Evolutionary conservation across 805 yeast species (phyloP).

Genomic region (Wickerhamiella domercqiae): DNA sequence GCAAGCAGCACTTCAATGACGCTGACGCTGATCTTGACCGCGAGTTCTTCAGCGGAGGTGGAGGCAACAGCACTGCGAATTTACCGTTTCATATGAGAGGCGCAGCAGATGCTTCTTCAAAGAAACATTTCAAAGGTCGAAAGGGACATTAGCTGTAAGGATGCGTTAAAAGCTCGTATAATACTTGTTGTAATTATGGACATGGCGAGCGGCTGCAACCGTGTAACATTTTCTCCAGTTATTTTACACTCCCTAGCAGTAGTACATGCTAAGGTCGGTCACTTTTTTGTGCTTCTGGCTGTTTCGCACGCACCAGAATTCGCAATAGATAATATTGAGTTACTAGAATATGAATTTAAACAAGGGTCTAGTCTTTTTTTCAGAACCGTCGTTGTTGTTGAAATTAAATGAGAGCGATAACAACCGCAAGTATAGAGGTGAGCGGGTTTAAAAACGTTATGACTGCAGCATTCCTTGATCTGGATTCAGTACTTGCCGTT

Average conservation of each 20-base stretch:
- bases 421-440: background rate
- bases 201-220: too few species aligned
- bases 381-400: background rate
- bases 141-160: constrained; percentile 32
- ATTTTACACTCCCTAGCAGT: too few species aligned
- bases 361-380: background rate
- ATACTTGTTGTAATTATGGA: too few species aligned
- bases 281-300: too few species aligned
- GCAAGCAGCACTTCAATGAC: background rate
- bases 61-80: constrained; percentile 44
- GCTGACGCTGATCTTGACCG: constrained; percentile 30
- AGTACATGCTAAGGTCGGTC: too few species aligned
- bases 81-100: constrained; percentile 54
- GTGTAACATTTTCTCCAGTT: too few species aligned
- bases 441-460: background rate
- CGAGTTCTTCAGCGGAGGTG: constrained; percentile 64
- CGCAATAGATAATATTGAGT: too few species aligned
- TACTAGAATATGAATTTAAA: background rate
- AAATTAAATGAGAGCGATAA: background rate
- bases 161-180: background rate
- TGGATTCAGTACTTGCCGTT: constrained; percentile 1
- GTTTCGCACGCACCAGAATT: too few species aligned
- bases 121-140: constrained; percentile 64
- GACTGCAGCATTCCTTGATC: constrained; percentile 6
- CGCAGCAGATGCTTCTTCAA: constrained; percentile 23